These are phyloP conservation scores for Nannochloris sp. DNA, from an alignment of 139 green algal species.

Conservation along the genomic window DNA sequence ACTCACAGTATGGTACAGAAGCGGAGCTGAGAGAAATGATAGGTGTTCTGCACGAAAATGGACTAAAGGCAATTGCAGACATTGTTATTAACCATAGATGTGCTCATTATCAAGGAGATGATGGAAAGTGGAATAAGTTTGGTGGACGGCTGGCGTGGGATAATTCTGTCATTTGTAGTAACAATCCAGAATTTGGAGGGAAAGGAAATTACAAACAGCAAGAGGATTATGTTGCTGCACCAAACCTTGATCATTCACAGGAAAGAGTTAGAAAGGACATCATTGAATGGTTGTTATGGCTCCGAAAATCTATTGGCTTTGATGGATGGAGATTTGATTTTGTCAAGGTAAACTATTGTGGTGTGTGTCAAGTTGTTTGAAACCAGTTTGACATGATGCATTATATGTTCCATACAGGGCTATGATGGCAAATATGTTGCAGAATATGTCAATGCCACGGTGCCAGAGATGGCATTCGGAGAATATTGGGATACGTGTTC, in stretches of 20 bases:
- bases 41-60: conserved; percentile 43
- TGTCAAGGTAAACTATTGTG: conserved; percentile 49
- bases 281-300: conserved; percentile 73
- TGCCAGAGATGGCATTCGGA: conserved; percentile 81
- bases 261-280: conserved; percentile 70
- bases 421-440: conserved; percentile 45
- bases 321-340: conserved; percentile 95
- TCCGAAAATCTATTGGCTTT: conserved; percentile 82
- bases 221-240: conserved; percentile 83
- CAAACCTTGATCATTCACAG: conserved; percentile 92
- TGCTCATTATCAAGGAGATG: conserved; percentile 53
- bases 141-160: conserved; percentile 88
- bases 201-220: conserved; percentile 61
- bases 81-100: conserved; percentile 95
- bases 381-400: background rate
- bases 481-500: conserved; percentile 94
- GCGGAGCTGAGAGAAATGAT: conserved; percentile 67
- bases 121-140: conserved; percentile 81
- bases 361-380: background rate
- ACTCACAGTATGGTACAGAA: conserved; percentile 62
- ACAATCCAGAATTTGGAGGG: conserved; percentile 81
- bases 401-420: conserved; percentile 2
- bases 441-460: conserved; percentile 77
- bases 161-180: conserved; percentile 60
- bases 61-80: conserved; percentile 82